These are phyloP conservation scores for Neofusicoccum sp. DNA, from an alignment of 2,329 filamentous ascomycete genomes.

Conservation along the genomic window DNA sequence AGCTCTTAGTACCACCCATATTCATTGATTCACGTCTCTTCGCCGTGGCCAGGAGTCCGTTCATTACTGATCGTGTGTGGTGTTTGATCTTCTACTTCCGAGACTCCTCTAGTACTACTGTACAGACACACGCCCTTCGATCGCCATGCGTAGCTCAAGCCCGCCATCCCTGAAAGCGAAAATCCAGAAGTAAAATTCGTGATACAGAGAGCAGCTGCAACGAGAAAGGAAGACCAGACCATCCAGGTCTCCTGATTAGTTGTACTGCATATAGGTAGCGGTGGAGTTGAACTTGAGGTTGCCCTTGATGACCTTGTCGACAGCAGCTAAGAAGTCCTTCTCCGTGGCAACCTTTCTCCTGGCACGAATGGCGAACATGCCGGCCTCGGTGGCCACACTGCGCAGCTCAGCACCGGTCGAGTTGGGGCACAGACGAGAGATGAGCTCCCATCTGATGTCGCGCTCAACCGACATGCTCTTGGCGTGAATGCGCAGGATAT, in stretches of 20 bases:
- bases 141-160: not conserved
- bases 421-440: constrained; percentile 95
- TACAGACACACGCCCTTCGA: constrained; percentile 13
- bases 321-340: constrained; percentile 97
- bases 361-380: constrained; percentile 96
- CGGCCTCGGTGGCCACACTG: constrained; percentile 95
- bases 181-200: constrained; percentile 1
- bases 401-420: constrained; percentile 94
- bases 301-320: constrained; percentile 99
- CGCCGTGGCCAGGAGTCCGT: no score
- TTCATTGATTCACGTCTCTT: no score
- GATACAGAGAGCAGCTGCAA: constrained; percentile 1
- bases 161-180: constrained; percentile 14
- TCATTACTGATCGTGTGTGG: constrained; percentile 11
- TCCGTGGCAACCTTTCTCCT: constrained; percentile 96
- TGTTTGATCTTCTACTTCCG: constrained; percentile 6
- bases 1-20: no score
- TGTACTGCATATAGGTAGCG: constrained; percentile 98
- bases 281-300: constrained; percentile 99
- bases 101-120: constrained; percentile 11
- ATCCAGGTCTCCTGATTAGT: constrained; percentile 59
- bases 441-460: constrained; percentile 98
- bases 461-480: constrained; percentile 99
- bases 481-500: constrained; percentile 96
- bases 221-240: not conserved